Conservation (phyloP, 2,329 filamentous ascomycete genomes). For the Scopulariopsis brevicaulis region DNA sequence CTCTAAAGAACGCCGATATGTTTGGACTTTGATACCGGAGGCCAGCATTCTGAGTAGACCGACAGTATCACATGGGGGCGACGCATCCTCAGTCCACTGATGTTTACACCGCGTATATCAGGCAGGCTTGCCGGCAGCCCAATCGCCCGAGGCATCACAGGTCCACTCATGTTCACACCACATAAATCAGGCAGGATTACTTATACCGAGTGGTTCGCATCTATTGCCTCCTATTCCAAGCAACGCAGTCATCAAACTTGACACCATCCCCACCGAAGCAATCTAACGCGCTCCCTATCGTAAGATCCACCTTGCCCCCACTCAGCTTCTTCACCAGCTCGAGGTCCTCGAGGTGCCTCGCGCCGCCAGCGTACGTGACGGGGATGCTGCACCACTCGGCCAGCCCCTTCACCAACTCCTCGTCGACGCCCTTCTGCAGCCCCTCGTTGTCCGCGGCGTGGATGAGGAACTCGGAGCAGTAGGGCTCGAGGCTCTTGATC, state of each 20-base stretch:
- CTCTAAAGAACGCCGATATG: no score
- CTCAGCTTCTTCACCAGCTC: constrained; percentile 73
- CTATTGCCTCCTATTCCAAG: constrained; percentile 60
- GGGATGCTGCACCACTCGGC: constrained; percentile 84
- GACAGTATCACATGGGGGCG: no score
- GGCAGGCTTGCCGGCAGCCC: background rate
- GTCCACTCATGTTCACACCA: background rate
- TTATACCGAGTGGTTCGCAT: background rate
- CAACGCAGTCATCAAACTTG: constrained; percentile 77
- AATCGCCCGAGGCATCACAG: no score
- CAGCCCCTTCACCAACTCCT: constrained; percentile 65
- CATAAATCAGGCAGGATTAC: background rate
- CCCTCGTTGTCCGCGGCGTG: constrained; percentile 97
- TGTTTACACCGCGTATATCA: background rate
- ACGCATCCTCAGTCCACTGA: background rate
- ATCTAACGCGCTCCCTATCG: constrained; percentile 91
- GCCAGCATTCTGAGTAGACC: no score
- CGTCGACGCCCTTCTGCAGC: constrained; percentile 81
- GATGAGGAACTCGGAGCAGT: constrained; percentile 93
- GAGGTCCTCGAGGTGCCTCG: constrained; percentile 68
- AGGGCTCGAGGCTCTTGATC: constrained; percentile 71
- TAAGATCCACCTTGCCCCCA: constrained; percentile 74
- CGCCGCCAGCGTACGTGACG: constrained; percentile 95
- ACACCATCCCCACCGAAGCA: constrained; percentile 87
- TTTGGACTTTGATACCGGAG: no score